Conservation (phyloP, 352 stramenopile genomes). For the Phytophthora niederhauseri region DNA sequence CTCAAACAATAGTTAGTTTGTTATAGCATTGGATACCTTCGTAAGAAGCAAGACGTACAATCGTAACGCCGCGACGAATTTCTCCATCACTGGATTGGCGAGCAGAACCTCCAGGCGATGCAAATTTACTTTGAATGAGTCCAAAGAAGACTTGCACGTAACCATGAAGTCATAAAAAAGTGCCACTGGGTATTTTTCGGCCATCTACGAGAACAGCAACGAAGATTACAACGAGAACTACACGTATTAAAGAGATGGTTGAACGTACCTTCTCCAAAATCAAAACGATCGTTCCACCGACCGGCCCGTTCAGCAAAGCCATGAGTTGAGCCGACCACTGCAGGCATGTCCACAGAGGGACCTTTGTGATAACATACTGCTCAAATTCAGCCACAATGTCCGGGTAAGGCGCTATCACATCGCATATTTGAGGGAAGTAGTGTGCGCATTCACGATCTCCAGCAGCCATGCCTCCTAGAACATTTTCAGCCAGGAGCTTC, state of each 20-base stretch:
- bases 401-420: slow-evolving; percentile 58
- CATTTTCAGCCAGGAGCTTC: slow-evolving; percentile 60
- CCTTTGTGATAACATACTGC: slow-evolving; percentile 42
- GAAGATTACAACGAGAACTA: slow-evolving; percentile 10
- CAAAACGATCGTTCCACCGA: slow-evolving; percentile 56
- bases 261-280: slow-evolving; percentile 77
- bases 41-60: slow-evolving; percentile 46
- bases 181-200: slow-evolving; percentile 67
- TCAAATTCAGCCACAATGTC: slow-evolving; percentile 56
- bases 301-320: slow-evolving; percentile 64
- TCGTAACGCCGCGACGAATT: slow-evolving; percentile 78
- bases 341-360: slow-evolving; percentile 84
- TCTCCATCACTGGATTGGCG: slow-evolving; percentile 78
- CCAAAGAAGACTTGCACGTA: slow-evolving; percentile 47
- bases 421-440: slow-evolving; percentile 79
- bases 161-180: slow-evolving; percentile 89
- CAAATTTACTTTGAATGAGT: slow-evolving; percentile 52
- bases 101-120: slow-evolving; percentile 54
- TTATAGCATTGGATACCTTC: background rate
- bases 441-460: slow-evolving; percentile 70
- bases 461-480: slow-evolving; percentile 65
- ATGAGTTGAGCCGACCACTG: slow-evolving; percentile 82
- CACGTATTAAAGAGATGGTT: background rate
- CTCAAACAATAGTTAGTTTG: slow-evolving; percentile 19
- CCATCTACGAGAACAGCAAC: slow-evolving; percentile 52